Evolutionary conservation across 2,329 filamentous ascomycete genomes (phyloP), one percentile per base, ranked within the genome.

Genomic region (Ophiostoma perfectum): DNA sequence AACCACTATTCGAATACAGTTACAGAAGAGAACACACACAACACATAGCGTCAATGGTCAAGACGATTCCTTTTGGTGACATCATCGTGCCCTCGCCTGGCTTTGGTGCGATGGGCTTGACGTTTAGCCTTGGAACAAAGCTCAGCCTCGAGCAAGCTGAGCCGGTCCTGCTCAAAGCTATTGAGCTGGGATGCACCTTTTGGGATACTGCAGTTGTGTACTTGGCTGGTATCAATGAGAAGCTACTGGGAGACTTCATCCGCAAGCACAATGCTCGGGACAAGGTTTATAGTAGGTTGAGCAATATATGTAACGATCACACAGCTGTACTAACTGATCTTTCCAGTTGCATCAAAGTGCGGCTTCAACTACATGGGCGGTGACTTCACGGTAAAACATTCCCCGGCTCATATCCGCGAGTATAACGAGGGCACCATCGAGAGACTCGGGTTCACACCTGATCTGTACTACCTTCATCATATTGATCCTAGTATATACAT

Each of bases 91-190:
- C 79, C 3, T 71, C 72, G 5, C 81, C 81, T 1, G 81, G 81
- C 66, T 83, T 83, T 68, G 81, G 82, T 27, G 80, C 81, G 11
- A 84, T 83, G 81, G 82, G 82, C 65, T 36, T 70, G 7, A 70
- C 66, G 44, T 62, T 66, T 16, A 66, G 66, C 9, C n/a, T 67
- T n/a, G 66, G 68, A 6, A 52, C n/a, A 11, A 45, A 63, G 2
- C 52, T 70, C 4, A 67, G 4, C 36, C 38, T 66, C 3, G 68
- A 70, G 38, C n/a, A 70, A 38, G 66, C 68, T 8, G 68, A 67
- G 66, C 68, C 68, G 9, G 66, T 70, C 8, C 11, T 70, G 52
- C 66, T 70, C 42, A 69, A 69, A 63, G 70, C 69, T 6, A 66
- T 67, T 47, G 70, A 71, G 64, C 38, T 70, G 6, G 70, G 70